Percentiles rank a stretch among this genome's conserved stretches.
phyloP scores from a whole-genome alignment of 2,329 filamentous ascomycete genomes.

The Cladosporium sphaerospermum region DNA sequence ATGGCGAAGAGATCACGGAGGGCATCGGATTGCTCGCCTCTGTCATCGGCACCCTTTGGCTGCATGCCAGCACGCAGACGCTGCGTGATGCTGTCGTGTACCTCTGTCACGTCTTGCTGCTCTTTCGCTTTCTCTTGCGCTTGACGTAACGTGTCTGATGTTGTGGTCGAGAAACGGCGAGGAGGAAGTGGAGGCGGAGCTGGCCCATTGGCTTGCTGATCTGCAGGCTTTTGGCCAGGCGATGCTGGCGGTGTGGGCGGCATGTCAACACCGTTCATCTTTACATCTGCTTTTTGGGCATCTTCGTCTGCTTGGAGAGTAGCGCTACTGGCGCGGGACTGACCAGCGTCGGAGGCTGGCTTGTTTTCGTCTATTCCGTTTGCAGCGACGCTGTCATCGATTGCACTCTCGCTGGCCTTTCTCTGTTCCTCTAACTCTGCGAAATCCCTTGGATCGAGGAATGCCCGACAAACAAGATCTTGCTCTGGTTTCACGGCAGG shows the following conservation, averaged over 20 bases:
- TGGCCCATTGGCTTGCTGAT: constrained; percentile 19
- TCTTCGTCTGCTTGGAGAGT: constrained; percentile 21
- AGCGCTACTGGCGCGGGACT: constrained; percentile 19
- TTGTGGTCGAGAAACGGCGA: constrained; percentile 20
- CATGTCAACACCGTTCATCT: constrained; percentile 18
- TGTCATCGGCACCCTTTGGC: constrained; percentile 57
- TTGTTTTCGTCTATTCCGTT: neutral
- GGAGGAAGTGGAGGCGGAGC: constrained; percentile 52
- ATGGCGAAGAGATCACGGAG: constrained; percentile 28
- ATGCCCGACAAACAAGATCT: constrained; percentile 31
- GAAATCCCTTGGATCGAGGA: constrained; percentile 26
- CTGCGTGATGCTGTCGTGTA: constrained; percentile 86
- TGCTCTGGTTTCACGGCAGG: constrained; percentile 28
- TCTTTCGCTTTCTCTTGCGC: constrained; percentile 51
- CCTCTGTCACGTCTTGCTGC: constrained; percentile 94
- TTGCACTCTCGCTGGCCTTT: constrained; percentile 9
- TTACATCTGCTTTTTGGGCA: constrained; percentile 17
- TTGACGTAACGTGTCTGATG: constrained; percentile 36
- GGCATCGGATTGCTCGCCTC: constrained; percentile 69
- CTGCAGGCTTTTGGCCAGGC: constrained; percentile 36
- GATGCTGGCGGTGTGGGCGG: constrained; percentile 27
- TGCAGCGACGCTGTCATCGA: constrained; percentile 14
- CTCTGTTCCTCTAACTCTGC: constrained; percentile 18
- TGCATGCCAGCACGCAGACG: constrained; percentile 84
- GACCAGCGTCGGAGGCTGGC: neutral